These are phyloP conservation scores for Hypoxylon trugodes DNA, from an alignment of 495 filamentous ascomycete genomes.

Conservation along the genomic window DNA sequence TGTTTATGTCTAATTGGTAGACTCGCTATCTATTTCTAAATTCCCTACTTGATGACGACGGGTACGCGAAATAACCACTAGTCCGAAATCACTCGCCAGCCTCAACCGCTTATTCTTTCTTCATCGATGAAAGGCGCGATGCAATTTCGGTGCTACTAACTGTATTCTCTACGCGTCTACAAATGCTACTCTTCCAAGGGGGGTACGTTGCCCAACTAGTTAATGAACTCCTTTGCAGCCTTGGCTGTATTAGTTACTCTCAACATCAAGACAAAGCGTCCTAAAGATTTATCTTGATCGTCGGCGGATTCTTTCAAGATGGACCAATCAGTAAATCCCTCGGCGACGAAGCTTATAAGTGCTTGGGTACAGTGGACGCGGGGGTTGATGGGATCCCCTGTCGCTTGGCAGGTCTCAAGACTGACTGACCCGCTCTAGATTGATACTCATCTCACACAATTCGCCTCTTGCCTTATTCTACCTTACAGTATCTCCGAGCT, in stretches of 20 bases:
- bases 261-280: conserved; percentile 13
- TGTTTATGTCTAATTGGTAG: too few species aligned
- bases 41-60: too few species aligned
- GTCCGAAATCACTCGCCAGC: not conserved
- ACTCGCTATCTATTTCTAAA: too few species aligned
- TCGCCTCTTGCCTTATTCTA: conserved; percentile 23
- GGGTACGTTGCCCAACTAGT: not conserved
- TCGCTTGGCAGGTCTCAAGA: conserved; percentile 54
- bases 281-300: conserved; percentile 18
- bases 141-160: too few species aligned
- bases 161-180: conserved; percentile 6
- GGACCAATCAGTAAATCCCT: conserved; percentile 18
- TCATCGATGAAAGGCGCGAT: too few species aligned
- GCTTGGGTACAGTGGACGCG: conserved; percentile 23
- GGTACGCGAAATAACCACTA: too few species aligned
- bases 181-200: too few species aligned
- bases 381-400: conserved; percentile 23
- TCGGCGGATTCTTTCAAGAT: conserved; percentile 11
- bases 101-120: too few species aligned
- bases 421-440: conserved; percentile 39
- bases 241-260: conserved; percentile 16
- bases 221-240: conserved; percentile 5
- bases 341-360: conserved; percentile 24
- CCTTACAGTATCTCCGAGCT: conserved; percentile 13
- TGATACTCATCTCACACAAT: conserved; percentile 42